Evolutionary conservation across 495 filamentous ascomycete genomes (phyloP), one percentile per base, ranked within the genome.

Genomic region (Aspergillus ostianus): DNA sequence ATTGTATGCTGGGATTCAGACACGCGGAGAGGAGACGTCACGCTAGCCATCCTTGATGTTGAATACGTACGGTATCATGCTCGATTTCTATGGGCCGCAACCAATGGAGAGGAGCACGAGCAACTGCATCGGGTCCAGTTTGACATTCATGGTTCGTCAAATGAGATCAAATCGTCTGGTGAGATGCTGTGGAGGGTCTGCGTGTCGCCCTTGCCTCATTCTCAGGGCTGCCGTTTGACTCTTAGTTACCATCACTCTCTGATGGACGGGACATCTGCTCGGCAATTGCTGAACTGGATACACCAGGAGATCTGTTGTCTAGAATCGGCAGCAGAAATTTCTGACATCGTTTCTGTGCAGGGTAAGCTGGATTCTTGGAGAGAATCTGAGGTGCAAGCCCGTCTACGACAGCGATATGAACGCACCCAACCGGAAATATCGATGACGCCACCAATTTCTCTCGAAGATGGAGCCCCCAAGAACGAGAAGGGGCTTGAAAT

Each of bases 201-300:
- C 49, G 23, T 51, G 13, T 20, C 49, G 6, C 49, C 49, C 6
- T 21, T 51, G 7, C 49, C 49, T 27, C 19, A 51, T 27, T 0
- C 49, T 21, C 18, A 19, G 21, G 18, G 23, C 4, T 51, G 21
- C 10, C 18, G 20, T 6, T 27, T 51, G 2, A 51, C 49, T 17
- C 49, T 51, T 20, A 51, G 49, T 27, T 51, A 51, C 15, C 49
- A 51, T 26, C 49, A 51, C 15, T 5, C 49, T 6, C 0, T 51
- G 19, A 51, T 51, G 49, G 49, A 51, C 27, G 49, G 49, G 5
- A 51, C 49, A 20, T 51, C 49, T 26, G 49, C 23, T 21, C 3
- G 49, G 19, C 49, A 51, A 13, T 18, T 51, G 49, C 19, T 51
- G 19, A 17, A 51, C 49, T 51, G n/a, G n/a, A 51, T 51, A 1